Conservation (phyloP, 1,284 basidiomycete genomes). For the Termitomyces sp. region DNA sequence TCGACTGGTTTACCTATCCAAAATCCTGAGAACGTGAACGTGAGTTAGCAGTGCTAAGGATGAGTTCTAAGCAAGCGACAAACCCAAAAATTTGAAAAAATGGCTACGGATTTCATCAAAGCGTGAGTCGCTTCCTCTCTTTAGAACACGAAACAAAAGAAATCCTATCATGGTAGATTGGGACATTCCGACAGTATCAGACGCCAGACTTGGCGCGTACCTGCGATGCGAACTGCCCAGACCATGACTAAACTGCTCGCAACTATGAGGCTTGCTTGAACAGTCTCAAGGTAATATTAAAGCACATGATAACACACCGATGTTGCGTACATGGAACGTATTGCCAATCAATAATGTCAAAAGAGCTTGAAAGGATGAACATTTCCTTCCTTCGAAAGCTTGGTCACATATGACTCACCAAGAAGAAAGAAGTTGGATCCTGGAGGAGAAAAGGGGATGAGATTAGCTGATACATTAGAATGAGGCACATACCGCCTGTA, state of each 20-base stretch:
- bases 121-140: slow-evolving; percentile 1
- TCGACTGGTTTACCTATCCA: not conserved
- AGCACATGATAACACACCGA: not conserved
- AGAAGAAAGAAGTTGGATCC: slow-evolving; percentile 1
- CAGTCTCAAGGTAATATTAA: not conserved
- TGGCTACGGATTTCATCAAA: not conserved
- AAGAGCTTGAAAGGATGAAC: not conserved
- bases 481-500: slow-evolving; percentile 43
- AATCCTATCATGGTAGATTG: not conserved
- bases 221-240: not conserved
- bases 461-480: slow-evolving; percentile 19
- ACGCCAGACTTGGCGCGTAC: not conserved
- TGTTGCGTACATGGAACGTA: not conserved
- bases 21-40: not conserved
- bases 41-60: not conserved
- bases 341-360: not conserved
- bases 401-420: not conserved
- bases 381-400: not conserved
- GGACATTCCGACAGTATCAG: not conserved
- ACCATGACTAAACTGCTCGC: not conserved
- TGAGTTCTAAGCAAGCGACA: not conserved
- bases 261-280: not conserved
- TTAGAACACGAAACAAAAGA: not conserved
- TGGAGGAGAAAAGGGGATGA: not conserved
- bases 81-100: slow-evolving; percentile 1